phyloP scores from a whole-genome alignment of 257 asterid species.

The Cordia subcordata region DNA sequence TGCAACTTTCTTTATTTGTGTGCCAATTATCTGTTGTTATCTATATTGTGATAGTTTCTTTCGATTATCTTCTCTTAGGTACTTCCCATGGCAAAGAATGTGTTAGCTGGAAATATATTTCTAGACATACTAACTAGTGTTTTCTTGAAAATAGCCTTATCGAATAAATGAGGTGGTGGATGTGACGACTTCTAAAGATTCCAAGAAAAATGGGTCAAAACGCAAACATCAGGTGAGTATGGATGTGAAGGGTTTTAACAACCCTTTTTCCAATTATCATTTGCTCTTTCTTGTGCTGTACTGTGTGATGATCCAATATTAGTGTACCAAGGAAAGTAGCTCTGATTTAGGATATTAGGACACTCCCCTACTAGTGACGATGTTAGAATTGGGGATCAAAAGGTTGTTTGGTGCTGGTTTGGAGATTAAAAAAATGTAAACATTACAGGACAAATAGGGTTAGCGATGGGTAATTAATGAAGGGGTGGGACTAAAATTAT shows the following conservation, averaged over 20 bases:
- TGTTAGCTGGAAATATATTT: not conserved
- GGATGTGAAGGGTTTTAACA: not conserved
- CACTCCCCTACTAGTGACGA: no score
- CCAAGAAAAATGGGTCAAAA: constrained; percentile 29
- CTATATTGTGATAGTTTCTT: constrained; percentile 1
- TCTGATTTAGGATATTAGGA: no score
- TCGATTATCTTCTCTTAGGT: not conserved
- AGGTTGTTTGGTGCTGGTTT: no score
- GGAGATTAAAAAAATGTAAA: no score
- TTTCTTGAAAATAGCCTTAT: constrained; percentile 28
- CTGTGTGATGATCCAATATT: not conserved
- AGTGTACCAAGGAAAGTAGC: no score
- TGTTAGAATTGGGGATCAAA: no score
- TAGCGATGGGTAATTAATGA: no score
- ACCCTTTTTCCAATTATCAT: not conserved
- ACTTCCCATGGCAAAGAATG: not conserved
- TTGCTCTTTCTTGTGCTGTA: not conserved
- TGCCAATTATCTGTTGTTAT: not conserved
- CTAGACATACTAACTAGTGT: not conserved
- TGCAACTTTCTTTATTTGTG: constrained; percentile 6
- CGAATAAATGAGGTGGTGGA: constrained; percentile 26
- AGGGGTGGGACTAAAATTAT: no score
- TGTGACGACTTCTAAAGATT: constrained; percentile 26
- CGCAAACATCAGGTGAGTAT: constrained; percentile 52
- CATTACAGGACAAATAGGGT: no score